Evolutionary conservation across 345 rosid species (phyloP).

Genomic region (Lepidium sativum): DNA sequence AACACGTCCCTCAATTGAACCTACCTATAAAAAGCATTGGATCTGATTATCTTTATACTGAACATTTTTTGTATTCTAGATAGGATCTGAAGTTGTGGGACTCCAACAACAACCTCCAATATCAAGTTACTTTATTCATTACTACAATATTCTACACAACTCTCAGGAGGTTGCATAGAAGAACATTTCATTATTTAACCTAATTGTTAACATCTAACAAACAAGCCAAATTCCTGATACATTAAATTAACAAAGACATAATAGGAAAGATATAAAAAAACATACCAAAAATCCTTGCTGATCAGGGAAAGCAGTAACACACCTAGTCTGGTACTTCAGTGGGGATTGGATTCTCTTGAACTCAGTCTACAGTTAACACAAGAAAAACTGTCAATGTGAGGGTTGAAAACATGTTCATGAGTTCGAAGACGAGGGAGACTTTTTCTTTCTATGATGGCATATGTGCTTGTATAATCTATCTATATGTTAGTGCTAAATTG

Average conservation of each 20-base stretch:
- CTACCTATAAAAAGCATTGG: constrained; percentile 45
- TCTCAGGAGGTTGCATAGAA: background rate
- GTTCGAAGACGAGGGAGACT: background rate
- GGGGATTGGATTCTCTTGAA: constrained; percentile 87
- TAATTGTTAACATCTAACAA: background rate
- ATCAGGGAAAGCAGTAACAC: constrained; percentile 96
- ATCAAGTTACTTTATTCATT: background rate
- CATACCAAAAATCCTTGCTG: constrained; percentile 97
- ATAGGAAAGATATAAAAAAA: background rate
- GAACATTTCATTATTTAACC: background rate
- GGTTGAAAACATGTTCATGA: background rate
- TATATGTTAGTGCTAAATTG: background rate
- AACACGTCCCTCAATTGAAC: constrained; percentile 98
- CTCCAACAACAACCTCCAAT: background rate
- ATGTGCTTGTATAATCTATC: background rate
- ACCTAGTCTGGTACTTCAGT: constrained; percentile 91
- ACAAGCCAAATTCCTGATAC: background rate
- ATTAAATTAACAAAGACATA: background rate
- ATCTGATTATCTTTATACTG: constrained; percentile 7
- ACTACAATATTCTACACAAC: background rate
- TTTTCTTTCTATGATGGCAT: background rate
- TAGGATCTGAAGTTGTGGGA: background rate
- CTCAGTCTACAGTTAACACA: constrained; percentile 44
- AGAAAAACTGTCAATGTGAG: background rate
- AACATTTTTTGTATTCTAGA: background rate